Evolutionary conservation across 2,329 filamentous ascomycete genomes (phyloP).

Genomic region (Clonostachys solani): DNA sequence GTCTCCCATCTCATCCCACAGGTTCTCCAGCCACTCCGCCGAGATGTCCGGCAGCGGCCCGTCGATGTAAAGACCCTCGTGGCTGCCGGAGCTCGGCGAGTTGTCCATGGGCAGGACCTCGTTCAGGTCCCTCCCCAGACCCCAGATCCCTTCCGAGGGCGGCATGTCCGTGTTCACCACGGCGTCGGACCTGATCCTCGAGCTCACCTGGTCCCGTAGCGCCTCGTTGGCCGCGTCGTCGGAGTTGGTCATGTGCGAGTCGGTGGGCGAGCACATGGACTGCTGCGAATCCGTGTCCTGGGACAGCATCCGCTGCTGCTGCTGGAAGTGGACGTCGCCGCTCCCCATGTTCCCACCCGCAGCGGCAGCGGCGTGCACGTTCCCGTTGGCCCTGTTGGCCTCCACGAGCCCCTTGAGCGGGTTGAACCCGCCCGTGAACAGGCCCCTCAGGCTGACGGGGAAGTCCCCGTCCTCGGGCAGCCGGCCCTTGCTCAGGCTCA

Average conservation of each 20-base stretch:
- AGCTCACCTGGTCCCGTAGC: slow-evolving; percentile 5
- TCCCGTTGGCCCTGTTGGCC: slow-evolving; percentile 7
- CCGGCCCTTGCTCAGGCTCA: slow-evolving; percentile 34
- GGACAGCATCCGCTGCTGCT: neutral
- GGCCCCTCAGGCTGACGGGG: slow-evolving; percentile 26
- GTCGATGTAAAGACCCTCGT: slow-evolving; percentile 17
- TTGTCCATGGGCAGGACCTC: slow-evolving; percentile 22
- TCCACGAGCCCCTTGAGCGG: slow-evolving; percentile 24
- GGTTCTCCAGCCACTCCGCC: slow-evolving; percentile 29
- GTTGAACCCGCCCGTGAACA: slow-evolving; percentile 30
- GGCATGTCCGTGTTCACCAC: slow-evolving; percentile 10
- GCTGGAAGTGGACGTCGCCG: neutral
- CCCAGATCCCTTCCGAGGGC: slow-evolving; percentile 19
- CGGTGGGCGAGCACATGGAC: slow-evolving; percentile 6
- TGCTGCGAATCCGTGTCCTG: slow-evolving; percentile 5
- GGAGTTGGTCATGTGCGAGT: slow-evolving; percentile 8
- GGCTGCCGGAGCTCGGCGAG: slow-evolving; percentile 10
- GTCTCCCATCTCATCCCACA: slow-evolving; percentile 23
- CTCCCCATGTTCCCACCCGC: neutral
- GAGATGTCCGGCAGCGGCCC: slow-evolving; percentile 18
- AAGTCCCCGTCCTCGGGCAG: slow-evolving; percentile 34
- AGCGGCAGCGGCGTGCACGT: neutral
- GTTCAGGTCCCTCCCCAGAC: slow-evolving; percentile 21
- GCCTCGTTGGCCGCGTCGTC: slow-evolving; percentile 8
- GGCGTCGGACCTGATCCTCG: slow-evolving; percentile 2